A percentile compares a stretch with the other conserved stretches of the same genome.
phyloP scores from a whole-genome alignment of 2,329 filamentous ascomycete genomes.

The Neopestalotiopsis sp. region DNA sequence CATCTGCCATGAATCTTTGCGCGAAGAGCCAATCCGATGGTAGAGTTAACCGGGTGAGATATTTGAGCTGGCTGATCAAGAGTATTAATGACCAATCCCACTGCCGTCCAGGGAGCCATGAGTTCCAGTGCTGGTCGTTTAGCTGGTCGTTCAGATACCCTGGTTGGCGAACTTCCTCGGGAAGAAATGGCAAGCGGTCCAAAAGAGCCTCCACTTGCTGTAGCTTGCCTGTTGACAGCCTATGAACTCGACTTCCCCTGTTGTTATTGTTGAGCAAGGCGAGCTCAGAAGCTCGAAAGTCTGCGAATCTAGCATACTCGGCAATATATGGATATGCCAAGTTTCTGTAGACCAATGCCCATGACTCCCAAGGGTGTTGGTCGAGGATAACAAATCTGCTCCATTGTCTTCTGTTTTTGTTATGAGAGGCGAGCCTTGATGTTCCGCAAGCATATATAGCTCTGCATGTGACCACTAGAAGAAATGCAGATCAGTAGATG shows the following conservation, averaged over 20 bases:
- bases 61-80: constrained; percentile 18
- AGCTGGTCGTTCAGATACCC: not conserved
- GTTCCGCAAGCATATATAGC: constrained; percentile 22
- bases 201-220: not conserved
- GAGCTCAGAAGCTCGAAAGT: constrained; percentile 12
- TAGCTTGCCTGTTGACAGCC: not conserved
- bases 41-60: constrained; percentile 15
- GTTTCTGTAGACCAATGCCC: constrained; percentile 6
- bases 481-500: too few species aligned
- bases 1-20: too few species aligned
- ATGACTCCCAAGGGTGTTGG: not conserved
- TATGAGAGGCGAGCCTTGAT: constrained; percentile 14
- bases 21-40: not conserved
- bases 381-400: not conserved
- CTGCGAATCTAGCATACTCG: constrained; percentile 18
- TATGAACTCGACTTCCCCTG: too few species aligned
- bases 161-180: not conserved
- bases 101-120: not conserved
- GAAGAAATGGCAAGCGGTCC: not conserved
- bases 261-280: too few species aligned
- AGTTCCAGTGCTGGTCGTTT: not conserved
- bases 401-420: constrained; percentile 14
- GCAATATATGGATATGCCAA: constrained; percentile 16
- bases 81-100: constrained; percentile 16
- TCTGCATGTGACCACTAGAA: constrained; percentile 19